phyloP scores from a whole-genome alignment of 371 early-diverging fungal species.

The Rhizopus sp. region DNA sequence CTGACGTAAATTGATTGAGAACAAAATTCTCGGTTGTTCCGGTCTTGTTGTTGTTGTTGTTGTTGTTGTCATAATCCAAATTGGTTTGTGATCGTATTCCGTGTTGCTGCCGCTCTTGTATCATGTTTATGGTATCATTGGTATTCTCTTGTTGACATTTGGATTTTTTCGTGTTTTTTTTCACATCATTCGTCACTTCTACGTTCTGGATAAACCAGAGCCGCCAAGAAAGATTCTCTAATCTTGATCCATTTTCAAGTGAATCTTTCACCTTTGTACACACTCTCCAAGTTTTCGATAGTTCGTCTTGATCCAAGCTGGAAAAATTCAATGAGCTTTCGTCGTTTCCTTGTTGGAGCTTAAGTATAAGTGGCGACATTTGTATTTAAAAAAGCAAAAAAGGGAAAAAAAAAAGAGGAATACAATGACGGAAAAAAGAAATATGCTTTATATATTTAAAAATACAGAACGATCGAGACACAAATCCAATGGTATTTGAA shows the following conservation, averaged over 20 bases:
- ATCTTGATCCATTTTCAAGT: slow-evolving; percentile 80
- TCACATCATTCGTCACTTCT: slow-evolving; percentile 31
- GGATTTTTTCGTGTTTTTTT: slow-evolving; percentile 11
- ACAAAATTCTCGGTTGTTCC: slow-evolving; percentile 27
- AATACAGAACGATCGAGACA: too few species aligned
- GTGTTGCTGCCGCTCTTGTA: slow-evolving; percentile 14
- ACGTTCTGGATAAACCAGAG: slow-evolving; percentile 82
- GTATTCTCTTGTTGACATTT: slow-evolving; percentile 9
- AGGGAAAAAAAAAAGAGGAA: not conserved
- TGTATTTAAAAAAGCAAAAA: too few species aligned
- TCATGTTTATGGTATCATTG: slow-evolving; percentile 4
- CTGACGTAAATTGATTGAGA: slow-evolving; percentile 47
- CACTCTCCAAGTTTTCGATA: slow-evolving; percentile 81
- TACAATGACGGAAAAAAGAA: not conserved
- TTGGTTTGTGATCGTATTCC: not conserved
- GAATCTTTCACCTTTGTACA: slow-evolving; percentile 90
- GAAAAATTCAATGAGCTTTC: slow-evolving; percentile 65
- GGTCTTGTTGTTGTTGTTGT: slow-evolving; percentile 3
- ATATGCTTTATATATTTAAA: too few species aligned
- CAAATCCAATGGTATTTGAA: not conserved
- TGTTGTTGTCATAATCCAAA: slow-evolving; percentile 1
- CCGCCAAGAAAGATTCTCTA: slow-evolving; percentile 91
- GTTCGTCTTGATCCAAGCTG: slow-evolving; percentile 70
- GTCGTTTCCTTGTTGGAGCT: slow-evolving; percentile 61
- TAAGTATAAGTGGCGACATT: slow-evolving; percentile 78